Conservation (phyloP, 768 basidiomycete genomes). For the Baorangia bicolor region DNA sequence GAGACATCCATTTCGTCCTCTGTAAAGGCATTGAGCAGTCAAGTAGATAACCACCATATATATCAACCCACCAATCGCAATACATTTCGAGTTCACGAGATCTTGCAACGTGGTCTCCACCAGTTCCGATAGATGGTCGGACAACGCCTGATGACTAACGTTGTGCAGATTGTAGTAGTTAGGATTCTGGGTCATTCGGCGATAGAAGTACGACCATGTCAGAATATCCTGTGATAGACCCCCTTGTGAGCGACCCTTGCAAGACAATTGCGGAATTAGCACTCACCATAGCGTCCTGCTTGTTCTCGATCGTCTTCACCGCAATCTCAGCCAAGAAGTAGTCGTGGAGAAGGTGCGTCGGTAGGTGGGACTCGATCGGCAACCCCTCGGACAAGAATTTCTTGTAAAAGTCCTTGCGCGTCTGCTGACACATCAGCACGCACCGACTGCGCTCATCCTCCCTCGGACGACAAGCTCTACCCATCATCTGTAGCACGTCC, state of each 20-base stretch:
- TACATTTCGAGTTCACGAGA: slow-evolving; percentile 93
- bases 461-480: slow-evolving; percentile 88
- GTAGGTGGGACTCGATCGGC: slow-evolving; percentile 93
- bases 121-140: slow-evolving; percentile 93
- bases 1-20: slow-evolving; percentile 94
- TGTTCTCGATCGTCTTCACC: slow-evolving; percentile 98
- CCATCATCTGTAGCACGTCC: slow-evolving; percentile 99
- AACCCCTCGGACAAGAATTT: slow-evolving; percentile 97
- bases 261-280: neutral
- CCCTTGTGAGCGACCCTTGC: neutral
- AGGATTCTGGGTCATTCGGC: slow-evolving; percentile 96
- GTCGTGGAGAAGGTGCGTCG: slow-evolving; percentile 88
- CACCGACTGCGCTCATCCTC: slow-evolving; percentile 91
- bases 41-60: neutral
- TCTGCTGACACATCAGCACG: slow-evolving; percentile 96
- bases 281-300: slow-evolving; percentile 92
- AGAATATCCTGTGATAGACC: slow-evolving; percentile 70
- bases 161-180: slow-evolving; percentile 95
- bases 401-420: slow-evolving; percentile 98
- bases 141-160: slow-evolving; percentile 92
- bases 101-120: slow-evolving; percentile 93
- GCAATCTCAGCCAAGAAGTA: slow-evolving; percentile 99
- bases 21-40: slow-evolving; percentile 3
- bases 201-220: slow-evolving; percentile 99
- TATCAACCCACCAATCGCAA: slow-evolving; percentile 66